Evolutionary conservation across 2,329 filamentous ascomycete species (phyloP).

Genomic region (Aspergillus unguis): DNA sequence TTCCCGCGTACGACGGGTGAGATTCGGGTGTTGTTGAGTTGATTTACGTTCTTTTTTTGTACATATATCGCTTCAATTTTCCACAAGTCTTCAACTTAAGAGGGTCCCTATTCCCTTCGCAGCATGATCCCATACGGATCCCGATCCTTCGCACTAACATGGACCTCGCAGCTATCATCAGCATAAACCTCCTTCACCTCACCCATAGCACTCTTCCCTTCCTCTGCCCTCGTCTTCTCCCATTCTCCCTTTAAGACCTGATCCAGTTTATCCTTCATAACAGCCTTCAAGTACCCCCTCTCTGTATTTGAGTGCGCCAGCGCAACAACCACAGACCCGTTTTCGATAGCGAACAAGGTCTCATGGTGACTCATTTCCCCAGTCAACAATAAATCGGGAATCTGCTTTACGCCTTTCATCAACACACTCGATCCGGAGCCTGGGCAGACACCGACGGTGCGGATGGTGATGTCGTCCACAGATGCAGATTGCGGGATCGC

Average conservation of each 20-base stretch:
- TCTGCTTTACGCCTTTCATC: conserved; percentile 52
- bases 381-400: conserved; percentile 79
- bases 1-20: conserved; percentile 64
- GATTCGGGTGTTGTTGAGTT: conserved; percentile 62
- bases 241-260: conserved; percentile 57
- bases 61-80: too few species aligned
- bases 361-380: conserved; percentile 94
- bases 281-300: conserved; percentile 70
- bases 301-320: conserved; percentile 95
- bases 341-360: conserved; percentile 79
- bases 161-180: conserved; percentile 59
- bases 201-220: conserved; percentile 29
- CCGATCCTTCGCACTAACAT: conserved; percentile 73
- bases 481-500: conserved; percentile 60
- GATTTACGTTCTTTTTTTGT: conserved; percentile 2
- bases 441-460: conserved; percentile 79
- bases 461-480: conserved; percentile 56
- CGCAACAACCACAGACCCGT: conserved; percentile 75
- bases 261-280: conserved; percentile 65
- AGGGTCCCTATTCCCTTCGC: conserved; percentile 14
- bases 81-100: too few species aligned
- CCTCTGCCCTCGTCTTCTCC: conserved; percentile 46
- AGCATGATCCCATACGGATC: conserved; percentile 82
- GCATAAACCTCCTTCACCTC: conserved; percentile 48
- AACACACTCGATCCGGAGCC: conserved; percentile 76